Conservation (phyloP, 164 flowering plant species). For the Nelumbo lutea region DNA sequence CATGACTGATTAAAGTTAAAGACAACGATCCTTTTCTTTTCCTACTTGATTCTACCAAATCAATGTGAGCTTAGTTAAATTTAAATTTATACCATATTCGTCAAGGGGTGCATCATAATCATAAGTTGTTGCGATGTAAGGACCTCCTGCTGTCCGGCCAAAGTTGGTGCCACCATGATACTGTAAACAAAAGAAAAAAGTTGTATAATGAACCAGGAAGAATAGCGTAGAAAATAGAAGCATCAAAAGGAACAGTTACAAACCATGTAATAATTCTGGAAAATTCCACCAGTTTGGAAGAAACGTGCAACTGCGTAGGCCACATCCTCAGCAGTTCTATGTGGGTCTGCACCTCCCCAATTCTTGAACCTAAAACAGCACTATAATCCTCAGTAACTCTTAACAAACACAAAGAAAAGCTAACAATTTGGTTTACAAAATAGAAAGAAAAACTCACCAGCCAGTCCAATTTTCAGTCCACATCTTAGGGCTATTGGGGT, state of each 20-base stretch:
- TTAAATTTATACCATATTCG: too few species aligned
- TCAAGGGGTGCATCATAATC: too few species aligned
- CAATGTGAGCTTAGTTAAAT: too few species aligned
- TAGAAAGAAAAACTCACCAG: constrained; percentile 36
- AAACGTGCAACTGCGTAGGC: constrained; percentile 61
- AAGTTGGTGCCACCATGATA: not conserved
- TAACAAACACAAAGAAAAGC: not conserved
- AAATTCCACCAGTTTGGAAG: constrained; percentile 50
- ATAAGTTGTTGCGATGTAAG: too few species aligned
- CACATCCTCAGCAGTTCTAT: constrained; percentile 62
- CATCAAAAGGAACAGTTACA: not conserved
- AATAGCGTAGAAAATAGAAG: too few species aligned
- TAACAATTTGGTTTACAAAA: not conserved
- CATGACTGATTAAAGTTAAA: too few species aligned
- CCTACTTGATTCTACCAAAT: too few species aligned
- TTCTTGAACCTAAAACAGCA: constrained; percentile 11
- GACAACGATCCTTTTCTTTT: too few species aligned
- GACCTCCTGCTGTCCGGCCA: too few species aligned
- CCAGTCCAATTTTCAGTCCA: constrained; percentile 55
- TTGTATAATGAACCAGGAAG: too few species aligned
- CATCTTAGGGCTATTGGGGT: constrained; percentile 26
- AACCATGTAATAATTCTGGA: constrained; percentile 75
- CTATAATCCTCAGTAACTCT: too few species aligned
- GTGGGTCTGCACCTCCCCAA: constrained; percentile 22
- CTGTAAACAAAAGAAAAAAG: constrained; percentile 3